A percentile compares a stretch with the other conserved stretches of the same genome.
These are phyloP conservation scores for Apiospora pterosperma DNA, from an alignment of 2,329 filamentous ascomycete genomes.

Conservation along the genomic window DNA sequence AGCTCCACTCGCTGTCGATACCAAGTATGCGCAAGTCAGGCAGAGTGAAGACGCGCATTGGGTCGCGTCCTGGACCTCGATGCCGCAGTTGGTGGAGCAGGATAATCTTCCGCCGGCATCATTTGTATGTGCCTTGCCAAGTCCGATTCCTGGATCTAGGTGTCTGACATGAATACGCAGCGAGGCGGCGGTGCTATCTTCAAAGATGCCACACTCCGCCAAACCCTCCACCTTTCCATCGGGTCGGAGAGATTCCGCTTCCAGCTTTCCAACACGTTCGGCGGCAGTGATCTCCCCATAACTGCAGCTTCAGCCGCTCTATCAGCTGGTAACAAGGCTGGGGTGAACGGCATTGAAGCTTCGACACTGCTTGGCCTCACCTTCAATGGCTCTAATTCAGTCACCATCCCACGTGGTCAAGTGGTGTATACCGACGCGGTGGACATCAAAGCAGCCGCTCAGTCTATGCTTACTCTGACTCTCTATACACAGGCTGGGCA, in stretches of 20 bases:
- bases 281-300: slow-evolving; percentile 56
- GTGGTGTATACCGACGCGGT: slow-evolving; percentile 60
- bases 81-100: slow-evolving; percentile 63
- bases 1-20: neutral
- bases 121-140: slow-evolving; percentile 42
- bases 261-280: slow-evolving; percentile 64
- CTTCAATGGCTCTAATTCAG: slow-evolving; percentile 51
- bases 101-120: slow-evolving; percentile 58
- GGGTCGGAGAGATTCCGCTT: slow-evolving; percentile 55
- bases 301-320: slow-evolving; percentile 56
- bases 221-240: slow-evolving; percentile 60
- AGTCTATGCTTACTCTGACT: slow-evolving; percentile 53
- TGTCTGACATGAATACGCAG: slow-evolving; percentile 11
- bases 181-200: slow-evolving; percentile 46
- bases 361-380: slow-evolving; percentile 50
- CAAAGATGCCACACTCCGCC: slow-evolving; percentile 60
- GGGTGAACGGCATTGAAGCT: slow-evolving; percentile 48
- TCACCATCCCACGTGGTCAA: slow-evolving; percentile 52
- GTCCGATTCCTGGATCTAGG: neutral
- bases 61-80: slow-evolving; percentile 63
- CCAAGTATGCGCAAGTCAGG: neutral
- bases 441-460: slow-evolving; percentile 46
- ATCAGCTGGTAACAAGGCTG: slow-evolving; percentile 49
- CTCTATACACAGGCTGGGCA: slow-evolving; percentile 58
- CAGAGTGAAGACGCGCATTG: slow-evolving; percentile 39